Evolutionary conservation across 148 eudicot genomes (phyloP), one percentile per base, ranked within the genome.

Genomic region (Oxyria digyna): DNA sequence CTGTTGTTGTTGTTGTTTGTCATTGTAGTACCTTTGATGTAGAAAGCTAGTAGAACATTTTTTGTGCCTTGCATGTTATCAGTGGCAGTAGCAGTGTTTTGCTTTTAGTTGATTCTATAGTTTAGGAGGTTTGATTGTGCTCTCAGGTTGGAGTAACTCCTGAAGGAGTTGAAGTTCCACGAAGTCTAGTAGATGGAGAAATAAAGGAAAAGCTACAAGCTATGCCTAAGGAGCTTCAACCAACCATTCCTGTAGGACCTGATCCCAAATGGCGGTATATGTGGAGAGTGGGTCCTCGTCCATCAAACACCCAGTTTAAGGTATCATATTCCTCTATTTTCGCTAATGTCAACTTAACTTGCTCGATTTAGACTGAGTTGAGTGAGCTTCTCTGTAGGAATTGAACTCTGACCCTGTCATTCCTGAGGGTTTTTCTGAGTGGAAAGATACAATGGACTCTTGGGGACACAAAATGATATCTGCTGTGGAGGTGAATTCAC

Each of bases 221-320:
- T 67, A 78, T 94, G 91, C 91, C 93, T 1, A 10, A 73, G 67
- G 89, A 91, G 73, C 77, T 24, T 76, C 84, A 78, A 54, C 93
- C 99, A 0, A 50, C 76, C 33, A 84, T 85, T 65, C 99, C 99
- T 8, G 48, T 31, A n/a, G 99, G 99, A 41, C 96, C 99, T 62
- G 99, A 94, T 77, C 96, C 87, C 37, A 94, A 94, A 77, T 94
- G 99, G 99, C 83, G 99, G 27, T 94, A 94, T 74, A 91, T 94
- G 97, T 94, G 99, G 99, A 85, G 99, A 82, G 80, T 83, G 71
- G 99, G 99, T 70, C 81, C 97, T 72, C 87, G 99, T 35, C 99
- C 97, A 15, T 73, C 79, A 4, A 77, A 78, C 68, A 94, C 99
- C 62, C 82, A 70, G 24, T 94, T 88, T 74, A 79, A 88, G 91